Conservation (phyloP, 306 rosid species). For the Trifolium repens region DNA sequence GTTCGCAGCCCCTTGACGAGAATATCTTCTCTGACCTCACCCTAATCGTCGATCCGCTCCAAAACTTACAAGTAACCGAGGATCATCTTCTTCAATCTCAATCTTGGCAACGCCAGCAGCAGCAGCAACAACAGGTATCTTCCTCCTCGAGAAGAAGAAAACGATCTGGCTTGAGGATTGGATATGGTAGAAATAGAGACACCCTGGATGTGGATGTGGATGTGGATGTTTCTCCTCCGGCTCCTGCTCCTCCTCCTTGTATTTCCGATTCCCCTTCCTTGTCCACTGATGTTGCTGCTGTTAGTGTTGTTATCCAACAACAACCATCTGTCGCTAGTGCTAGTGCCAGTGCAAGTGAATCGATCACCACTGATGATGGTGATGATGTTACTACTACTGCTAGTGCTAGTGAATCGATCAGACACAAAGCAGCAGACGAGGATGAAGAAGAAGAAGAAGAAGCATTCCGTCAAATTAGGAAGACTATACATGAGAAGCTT, state of each 20-base stretch:
- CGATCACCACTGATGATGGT: neutral
- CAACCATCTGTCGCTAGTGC: neutral
- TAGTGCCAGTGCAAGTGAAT: neutral
- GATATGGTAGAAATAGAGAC: conserved; percentile 71
- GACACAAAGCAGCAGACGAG: neutral
- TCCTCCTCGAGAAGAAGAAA: conserved; percentile 55
- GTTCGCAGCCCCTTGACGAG: conserved; percentile 73
- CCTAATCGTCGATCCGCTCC: conserved; percentile 51
- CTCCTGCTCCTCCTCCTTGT: conserved; percentile 11
- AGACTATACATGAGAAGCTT: conserved; percentile 59
- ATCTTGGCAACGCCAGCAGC: neutral
- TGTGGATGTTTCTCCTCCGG: conserved; percentile 13
- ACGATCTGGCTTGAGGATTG: conserved; percentile 70
- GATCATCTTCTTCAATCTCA: conserved; percentile 40
- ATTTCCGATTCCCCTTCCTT: conserved; percentile 22
- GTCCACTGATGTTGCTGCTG: neutral
- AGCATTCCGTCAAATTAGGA: conserved; percentile 48
- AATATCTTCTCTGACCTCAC: conserved; percentile 85
- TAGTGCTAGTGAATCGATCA: neutral
- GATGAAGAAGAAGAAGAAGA: conserved; percentile 37
- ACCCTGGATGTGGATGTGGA: conserved; percentile 8
- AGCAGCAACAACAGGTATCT: neutral
- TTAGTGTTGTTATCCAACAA: conserved; percentile 6
- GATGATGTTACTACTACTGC: neutral
- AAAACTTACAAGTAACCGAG: conserved; percentile 34